Evolutionary conservation across 2,329 filamentous ascomycete genomes (phyloP), one percentile per base, ranked within the genome.

Genomic region (Xylariaceae sp.): DNA sequence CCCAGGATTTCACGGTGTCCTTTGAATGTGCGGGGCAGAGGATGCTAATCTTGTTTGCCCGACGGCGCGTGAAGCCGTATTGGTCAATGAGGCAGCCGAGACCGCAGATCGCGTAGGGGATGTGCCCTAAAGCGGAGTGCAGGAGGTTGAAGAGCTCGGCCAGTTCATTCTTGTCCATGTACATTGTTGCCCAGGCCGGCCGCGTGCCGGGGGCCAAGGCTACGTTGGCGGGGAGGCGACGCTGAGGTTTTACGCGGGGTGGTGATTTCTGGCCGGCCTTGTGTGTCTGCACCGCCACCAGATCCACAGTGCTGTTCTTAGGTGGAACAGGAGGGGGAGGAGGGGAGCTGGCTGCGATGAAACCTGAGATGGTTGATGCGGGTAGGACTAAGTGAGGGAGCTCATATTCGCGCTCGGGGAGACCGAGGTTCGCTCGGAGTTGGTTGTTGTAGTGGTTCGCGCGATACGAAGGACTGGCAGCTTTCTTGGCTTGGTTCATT

Each of bases 41-140:
- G 42, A 79, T 62, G 34, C 59, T 68, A 16, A 77, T 52, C 37
- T 65, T 57, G 5, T 52, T 50, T 0, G 65, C 64, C 5, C 36
- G 44, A 6, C 62, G 57, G 6, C 46, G 49, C 4, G 54, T 40
- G 48, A 64, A 69, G 37, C 72, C 74, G 62, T 32, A 32, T 16
- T 74, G 71, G 37, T 70, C 65, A 3, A 63, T 55, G 48, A 79
- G 62, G 11, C 73, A 73, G 0, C 66, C 65, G 19, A 66, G 62
- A 19, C 76, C 76, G 52, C 62, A 67, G 34, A 79, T 65, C 10
- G 69, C 69, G 55, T 75, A 77, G 17, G 64, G 68, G 1, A 73
- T 64, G 55, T 74, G 68, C 16, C 56, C 52, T 17, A 79, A 65
- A 4, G 64, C 58, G 0, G 40, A 38, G 45, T 70, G 64, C 34